A percentile compares a stretch with the other conserved stretches of the same genome.
phyloP scores from a whole-genome alignment of 1,284 basidiomycete genomes.

The Wallemia ichthyophaga region DNA sequence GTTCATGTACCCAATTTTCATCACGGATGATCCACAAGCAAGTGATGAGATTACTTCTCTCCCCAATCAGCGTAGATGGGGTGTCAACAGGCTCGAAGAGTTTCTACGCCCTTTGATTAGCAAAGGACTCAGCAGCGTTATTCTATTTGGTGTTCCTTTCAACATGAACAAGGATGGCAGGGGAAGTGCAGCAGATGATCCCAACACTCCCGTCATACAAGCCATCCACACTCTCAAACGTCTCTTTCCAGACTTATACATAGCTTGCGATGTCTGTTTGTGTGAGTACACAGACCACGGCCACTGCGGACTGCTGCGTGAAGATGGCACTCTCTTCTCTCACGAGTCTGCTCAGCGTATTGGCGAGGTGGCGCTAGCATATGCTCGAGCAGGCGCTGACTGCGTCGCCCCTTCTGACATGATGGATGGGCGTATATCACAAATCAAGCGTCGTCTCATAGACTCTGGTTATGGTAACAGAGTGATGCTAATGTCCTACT shows the following conservation, averaged over 20 bases:
- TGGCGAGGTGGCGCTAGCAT: constrained; percentile 69
- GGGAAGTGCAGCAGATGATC: constrained; percentile 71
- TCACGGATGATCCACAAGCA: constrained; percentile 67
- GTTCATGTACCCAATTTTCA: constrained; percentile 95
- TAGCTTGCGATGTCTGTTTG: constrained; percentile 88
- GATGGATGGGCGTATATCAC: constrained; percentile 88
- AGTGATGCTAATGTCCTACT: constrained; percentile 83
- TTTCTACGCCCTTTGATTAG: constrained; percentile 63
- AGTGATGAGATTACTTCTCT: constrained; percentile 41
- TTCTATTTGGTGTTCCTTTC: constrained; percentile 84
- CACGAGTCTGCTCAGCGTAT: constrained; percentile 50
- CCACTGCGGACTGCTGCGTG: constrained; percentile 61
- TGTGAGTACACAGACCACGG: constrained; percentile 98
- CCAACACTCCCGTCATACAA: constrained; percentile 65
- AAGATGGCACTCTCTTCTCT: constrained; percentile 43
- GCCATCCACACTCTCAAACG: constrained; percentile 47
- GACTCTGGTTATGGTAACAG: constrained; percentile 53
- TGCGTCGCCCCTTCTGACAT: constrained; percentile 97
- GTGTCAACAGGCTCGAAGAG: constrained; percentile 59
- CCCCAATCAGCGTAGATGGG: constrained; percentile 75
- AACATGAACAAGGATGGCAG: constrained; percentile 50
- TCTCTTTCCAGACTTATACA: constrained; percentile 54
- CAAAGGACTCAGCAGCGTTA: constrained; percentile 72
- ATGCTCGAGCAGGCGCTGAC: constrained; percentile 80
- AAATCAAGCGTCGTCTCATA: constrained; percentile 64